Evolutionary conservation across 2,329 filamentous ascomycete genomes (phyloP).

Genomic region (Aspergillus tamarii): DNA sequence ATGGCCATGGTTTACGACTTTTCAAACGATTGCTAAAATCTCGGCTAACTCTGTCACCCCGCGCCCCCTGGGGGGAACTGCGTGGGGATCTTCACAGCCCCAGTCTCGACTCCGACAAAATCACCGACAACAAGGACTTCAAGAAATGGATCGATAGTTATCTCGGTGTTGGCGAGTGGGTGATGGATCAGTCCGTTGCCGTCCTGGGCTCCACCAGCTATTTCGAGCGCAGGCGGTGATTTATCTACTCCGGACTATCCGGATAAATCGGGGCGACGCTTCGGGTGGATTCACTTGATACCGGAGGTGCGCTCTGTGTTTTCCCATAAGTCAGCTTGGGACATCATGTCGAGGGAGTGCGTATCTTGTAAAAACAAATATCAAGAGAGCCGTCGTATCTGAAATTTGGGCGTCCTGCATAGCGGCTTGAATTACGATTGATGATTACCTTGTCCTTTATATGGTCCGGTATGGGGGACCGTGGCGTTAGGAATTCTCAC

Average conservation of each 20-base stretch:
- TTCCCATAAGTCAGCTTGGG: neutral
- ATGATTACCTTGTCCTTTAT: slow-evolving; percentile 16
- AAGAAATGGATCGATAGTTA: slow-evolving; percentile 92
- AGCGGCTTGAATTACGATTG: slow-evolving; percentile 18
- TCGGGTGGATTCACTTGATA: neutral
- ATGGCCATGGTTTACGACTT: neutral
- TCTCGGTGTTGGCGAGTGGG: slow-evolving; percentile 91
- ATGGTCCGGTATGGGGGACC: slow-evolving; percentile 13
- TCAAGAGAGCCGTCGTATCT: neutral
- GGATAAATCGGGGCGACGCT: neutral
- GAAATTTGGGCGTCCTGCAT: neutral
- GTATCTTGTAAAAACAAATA: neutral
- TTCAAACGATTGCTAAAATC: neutral
- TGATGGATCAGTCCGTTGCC: slow-evolving; percentile 96
- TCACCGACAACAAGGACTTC: slow-evolving; percentile 80
- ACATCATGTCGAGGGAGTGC: neutral
- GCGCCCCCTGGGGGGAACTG: slow-evolving; percentile 29
- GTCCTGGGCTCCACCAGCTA: slow-evolving; percentile 84
- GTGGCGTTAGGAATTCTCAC: slow-evolving; percentile 27
- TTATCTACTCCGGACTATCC: neutral
- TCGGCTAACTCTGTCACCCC: slow-evolving; percentile 33
- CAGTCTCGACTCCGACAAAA: slow-evolving; percentile 85
- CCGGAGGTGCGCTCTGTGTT: neutral
- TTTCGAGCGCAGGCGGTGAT: slow-evolving; percentile 85
- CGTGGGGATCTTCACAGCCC: slow-evolving; percentile 45